Conservation (phyloP, 495 filamentous ascomycete genomes). For the Aspergillus hancockii region DNA sequence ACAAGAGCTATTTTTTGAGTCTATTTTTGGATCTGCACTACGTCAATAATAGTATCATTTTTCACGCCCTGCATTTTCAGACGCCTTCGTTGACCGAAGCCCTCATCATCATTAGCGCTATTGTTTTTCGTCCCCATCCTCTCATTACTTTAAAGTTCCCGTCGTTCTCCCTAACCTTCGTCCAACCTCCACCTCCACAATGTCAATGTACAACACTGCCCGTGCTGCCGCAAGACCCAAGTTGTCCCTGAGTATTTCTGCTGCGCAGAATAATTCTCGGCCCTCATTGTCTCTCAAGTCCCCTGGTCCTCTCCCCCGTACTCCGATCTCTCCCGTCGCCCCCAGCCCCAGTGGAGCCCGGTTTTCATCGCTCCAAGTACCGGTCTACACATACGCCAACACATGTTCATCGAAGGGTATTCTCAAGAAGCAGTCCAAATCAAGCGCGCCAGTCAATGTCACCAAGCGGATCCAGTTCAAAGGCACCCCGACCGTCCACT, state of each 20-base stretch:
- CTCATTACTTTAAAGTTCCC: conserved; percentile 10
- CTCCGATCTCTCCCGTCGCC: conserved; percentile 46
- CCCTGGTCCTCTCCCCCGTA: conserved; percentile 42
- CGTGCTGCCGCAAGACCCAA: conserved; percentile 43
- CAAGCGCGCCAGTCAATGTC: conserved; percentile 12
- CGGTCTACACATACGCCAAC: conserved; percentile 47
- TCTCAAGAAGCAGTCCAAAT: conserved; percentile 45
- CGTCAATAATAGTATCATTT: conserved; percentile 36
- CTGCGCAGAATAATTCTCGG: conserved; percentile 36
- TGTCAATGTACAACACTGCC: conserved; percentile 45
- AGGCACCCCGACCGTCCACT: conserved; percentile 49
- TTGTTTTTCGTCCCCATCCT: conserved; percentile 13
- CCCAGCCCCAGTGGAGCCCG: conserved; percentile 44
- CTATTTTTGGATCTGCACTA: conserved; percentile 24
- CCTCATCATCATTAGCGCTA: conserved; percentile 12
- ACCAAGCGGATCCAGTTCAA: conserved; percentile 51
- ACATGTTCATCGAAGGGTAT: conserved; percentile 53
- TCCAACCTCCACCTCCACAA: conserved; percentile 22
- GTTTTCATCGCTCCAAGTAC: conserved; percentile 44
- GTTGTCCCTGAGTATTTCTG: conserved; percentile 50
- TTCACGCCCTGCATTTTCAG: conserved; percentile 21
- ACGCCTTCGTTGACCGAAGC: conserved; percentile 45
- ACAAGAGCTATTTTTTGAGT: conserved; percentile 21
- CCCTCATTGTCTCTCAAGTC: conserved; percentile 47
- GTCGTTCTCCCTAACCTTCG: not conserved